Evolutionary conservation across 768 basidiomycete species (phyloP), one percentile per base, ranked within the genome.

Genomic region (Boletellus sp.): DNA sequence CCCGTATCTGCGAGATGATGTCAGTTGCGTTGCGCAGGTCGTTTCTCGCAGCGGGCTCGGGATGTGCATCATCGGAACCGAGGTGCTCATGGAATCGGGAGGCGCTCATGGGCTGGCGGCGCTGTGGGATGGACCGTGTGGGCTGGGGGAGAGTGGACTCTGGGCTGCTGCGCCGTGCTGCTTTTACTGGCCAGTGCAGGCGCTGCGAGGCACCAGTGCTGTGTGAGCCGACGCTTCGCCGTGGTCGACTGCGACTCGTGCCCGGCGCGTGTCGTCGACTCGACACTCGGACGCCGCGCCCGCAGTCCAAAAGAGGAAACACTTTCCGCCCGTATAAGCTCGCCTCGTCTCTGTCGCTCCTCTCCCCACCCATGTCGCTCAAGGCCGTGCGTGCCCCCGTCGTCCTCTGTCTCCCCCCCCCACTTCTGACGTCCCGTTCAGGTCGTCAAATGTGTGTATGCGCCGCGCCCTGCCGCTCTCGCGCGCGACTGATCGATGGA

Each of bases 381-480:
- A 89, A 87, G 78, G 87, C 86, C 61, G 88, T 89, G 60, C 57
- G 85, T 71, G 39, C 26, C 5, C 36, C 49, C 28, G 12, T 37
- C 38, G 45, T 15, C 16, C 33, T 38, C 8, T 26, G 7, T 35
- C n/a, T n/a, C n/a, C n/a, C n/a, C n/a, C n/a, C 22, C 26, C 41
- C 50, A 34, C 9, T 32, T 50, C 23, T 36, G 26, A 36, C 32
- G 17, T 19, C 47, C 24, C 11, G 23, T 45, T 19, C 50, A 84
- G 81, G 72, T 81, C 57, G 80, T 83, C 55, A 84, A 84, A 76
- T 82, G 81, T 83, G 64, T 47, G 68, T 72, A 32, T 48, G 42
- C 9, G 12, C 17, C 32, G 15, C 45, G 31, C 38, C 23, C 24
- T 3, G 12, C 46, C 13, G 22, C n/a, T 39, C n/a, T n/a, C n/a